A percentile compares a stretch with the other conserved stretches of the same genome.
These are phyloP conservation scores for Jacaranda mimosifolia DNA, from an alignment of 257 asterid genomes.

Conservation along the genomic window DNA sequence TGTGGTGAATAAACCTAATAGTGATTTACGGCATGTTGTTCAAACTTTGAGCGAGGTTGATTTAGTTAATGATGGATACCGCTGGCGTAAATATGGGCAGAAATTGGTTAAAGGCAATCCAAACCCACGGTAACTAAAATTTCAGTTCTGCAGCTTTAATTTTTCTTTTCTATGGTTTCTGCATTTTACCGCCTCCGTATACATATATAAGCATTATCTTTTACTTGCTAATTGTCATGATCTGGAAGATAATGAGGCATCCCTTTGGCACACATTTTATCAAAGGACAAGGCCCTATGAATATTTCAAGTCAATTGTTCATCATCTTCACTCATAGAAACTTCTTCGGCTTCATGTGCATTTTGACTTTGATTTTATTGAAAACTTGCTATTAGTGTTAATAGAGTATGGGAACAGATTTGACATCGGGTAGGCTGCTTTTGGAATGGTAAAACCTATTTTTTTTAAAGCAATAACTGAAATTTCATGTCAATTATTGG, in stretches of 20 bases:
- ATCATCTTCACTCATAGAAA: background rate
- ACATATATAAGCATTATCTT: background rate
- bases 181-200: background rate
- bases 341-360: background rate
- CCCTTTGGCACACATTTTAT: background rate
- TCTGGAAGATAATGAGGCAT: background rate
- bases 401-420: background rate
- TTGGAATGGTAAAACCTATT: too few relatives aligned
- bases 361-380: background rate
- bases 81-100: conserved; percentile 99
- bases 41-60: conserved; percentile 84
- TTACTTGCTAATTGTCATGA: background rate
- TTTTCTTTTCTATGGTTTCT: background rate
- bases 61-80: conserved; percentile 82
- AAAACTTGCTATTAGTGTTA: background rate
- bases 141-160: conserved; percentile 27
- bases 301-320: background rate
- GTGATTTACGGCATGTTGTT: conserved; percentile 71
- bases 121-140: conserved; percentile 79
- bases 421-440: background rate
- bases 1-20: conserved; percentile 53
- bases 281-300: background rate
- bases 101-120: conserved; percentile 94
- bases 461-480: too few relatives aligned
- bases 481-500: too few relatives aligned